A percentile compares a stretch with the other conserved stretches of the same genome.
Conservation (phyloP, 2,329 filamentous ascomycete species). For the Periconia sp. region DNA sequence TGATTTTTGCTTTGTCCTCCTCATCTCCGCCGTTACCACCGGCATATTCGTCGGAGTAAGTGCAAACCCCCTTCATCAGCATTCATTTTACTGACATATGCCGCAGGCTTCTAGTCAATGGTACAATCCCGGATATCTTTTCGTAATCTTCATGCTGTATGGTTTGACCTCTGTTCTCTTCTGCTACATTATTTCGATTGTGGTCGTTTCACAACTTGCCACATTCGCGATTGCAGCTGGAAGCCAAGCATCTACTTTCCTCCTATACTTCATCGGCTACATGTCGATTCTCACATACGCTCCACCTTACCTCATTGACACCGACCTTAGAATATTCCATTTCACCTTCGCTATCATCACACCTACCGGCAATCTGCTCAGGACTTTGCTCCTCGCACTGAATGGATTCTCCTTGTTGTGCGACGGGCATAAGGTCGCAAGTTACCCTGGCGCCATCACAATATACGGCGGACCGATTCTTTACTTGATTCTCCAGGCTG, state of each 20-base stretch:
- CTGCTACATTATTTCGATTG: slow-evolving; percentile 79
- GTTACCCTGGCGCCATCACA: slow-evolving; percentile 69
- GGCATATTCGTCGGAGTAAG: slow-evolving; percentile 65
- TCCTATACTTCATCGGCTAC: slow-evolving; percentile 51
- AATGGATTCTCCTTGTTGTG: slow-evolving; percentile 86
- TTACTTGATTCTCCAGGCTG: slow-evolving; percentile 74
- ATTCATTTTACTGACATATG: slow-evolving; percentile 10
- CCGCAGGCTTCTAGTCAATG: slow-evolving; percentile 61
- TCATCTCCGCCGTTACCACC: slow-evolving; percentile 66
- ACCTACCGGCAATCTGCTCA: slow-evolving; percentile 74
- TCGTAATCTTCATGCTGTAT: slow-evolving; percentile 78
- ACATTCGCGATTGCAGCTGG: slow-evolving; percentile 83
- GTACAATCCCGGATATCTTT: slow-evolving; percentile 80
- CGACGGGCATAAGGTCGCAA: slow-evolving; percentile 59
- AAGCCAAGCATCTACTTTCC: slow-evolving; percentile 62
- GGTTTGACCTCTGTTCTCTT: slow-evolving; percentile 75
- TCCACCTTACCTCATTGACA: slow-evolving; percentile 68
- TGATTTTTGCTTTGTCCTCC: slow-evolving; percentile 74
- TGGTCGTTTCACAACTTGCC: slow-evolving; percentile 75
- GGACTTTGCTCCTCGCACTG: slow-evolving; percentile 73
- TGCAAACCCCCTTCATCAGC: neutral
- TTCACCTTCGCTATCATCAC: slow-evolving; percentile 74
- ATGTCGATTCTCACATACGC: slow-evolving; percentile 72
- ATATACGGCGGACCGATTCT: slow-evolving; percentile 83
- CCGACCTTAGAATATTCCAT: slow-evolving; percentile 67